phyloP scores from a whole-genome alignment of 2,329 filamentous ascomycete species.

The Cladosporium sp. region DNA sequence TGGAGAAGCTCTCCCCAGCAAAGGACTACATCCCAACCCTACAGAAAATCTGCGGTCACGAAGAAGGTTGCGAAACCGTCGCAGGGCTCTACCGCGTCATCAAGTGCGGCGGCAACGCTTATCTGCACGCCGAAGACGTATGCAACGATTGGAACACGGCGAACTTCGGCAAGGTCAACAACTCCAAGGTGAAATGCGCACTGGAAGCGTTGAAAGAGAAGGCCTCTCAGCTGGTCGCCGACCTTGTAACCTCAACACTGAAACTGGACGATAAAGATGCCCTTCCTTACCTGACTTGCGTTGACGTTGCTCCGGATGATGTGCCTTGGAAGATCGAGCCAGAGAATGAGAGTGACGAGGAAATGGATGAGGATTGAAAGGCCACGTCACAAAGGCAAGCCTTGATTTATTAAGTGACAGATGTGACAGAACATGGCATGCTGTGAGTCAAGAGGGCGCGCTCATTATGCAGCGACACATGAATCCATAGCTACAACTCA shows the following conservation, averaged over 20 bases:
- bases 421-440: too few relatives aligned
- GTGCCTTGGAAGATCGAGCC: constrained; percentile 26
- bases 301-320: constrained; percentile 26
- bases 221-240: constrained; percentile 29
- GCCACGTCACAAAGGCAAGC: too few relatives aligned
- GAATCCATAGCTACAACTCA: too few relatives aligned
- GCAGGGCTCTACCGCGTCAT: constrained; percentile 31
- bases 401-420: too few relatives aligned
- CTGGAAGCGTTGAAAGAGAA: constrained; percentile 9
- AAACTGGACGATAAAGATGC: constrained; percentile 9
- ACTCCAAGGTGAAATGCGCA: constrained; percentile 4
- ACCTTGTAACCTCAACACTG: constrained; percentile 23
- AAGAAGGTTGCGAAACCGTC: background rate
- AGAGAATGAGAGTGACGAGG: background rate
- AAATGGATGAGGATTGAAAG: background rate
- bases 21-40: background rate
- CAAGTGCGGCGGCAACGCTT: constrained; percentile 25
- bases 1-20: background rate
- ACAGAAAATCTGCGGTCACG: constrained; percentile 13
- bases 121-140: constrained; percentile 27
- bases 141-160: background rate
- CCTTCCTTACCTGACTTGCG: constrained; percentile 35
- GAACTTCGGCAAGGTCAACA: constrained; percentile 12
- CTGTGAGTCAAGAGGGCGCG: too few relatives aligned
- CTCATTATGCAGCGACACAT: too few relatives aligned